phyloP scores from a whole-genome alignment of 805 yeast species.

The Candida caryicola region DNA sequence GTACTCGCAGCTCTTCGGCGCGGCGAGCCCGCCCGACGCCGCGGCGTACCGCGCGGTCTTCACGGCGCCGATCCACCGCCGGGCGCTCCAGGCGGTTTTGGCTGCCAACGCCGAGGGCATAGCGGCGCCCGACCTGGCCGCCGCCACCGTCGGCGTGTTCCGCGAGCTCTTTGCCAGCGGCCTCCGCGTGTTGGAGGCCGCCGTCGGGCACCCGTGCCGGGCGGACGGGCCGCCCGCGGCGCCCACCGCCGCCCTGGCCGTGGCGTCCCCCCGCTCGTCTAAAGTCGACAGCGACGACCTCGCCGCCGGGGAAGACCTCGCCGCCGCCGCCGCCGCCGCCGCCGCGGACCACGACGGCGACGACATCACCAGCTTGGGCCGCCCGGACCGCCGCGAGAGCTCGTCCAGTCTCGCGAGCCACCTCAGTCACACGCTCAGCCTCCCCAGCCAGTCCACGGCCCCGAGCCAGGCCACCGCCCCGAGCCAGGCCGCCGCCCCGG shows the following conservation, averaged over 20 bases:
- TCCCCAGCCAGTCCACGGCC: constrained; percentile 1
- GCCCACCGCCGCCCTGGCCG: background rate
- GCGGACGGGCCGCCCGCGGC: background rate
- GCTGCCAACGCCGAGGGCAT: constrained; percentile 19
- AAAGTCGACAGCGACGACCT: background rate
- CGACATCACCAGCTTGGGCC: constrained; percentile 17
- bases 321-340: background rate
- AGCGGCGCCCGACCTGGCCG: constrained; percentile 36
- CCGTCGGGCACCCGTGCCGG: constrained; percentile 14
- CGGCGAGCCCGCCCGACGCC: constrained; percentile 14
- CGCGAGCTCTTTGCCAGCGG: constrained; percentile 21
- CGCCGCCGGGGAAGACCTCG: constrained; percentile 2
- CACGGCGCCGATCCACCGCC: constrained; percentile 23
- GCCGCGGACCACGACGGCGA: constrained; percentile 19
- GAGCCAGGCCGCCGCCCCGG: too few species aligned
- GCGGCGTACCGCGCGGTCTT: constrained; percentile 21
- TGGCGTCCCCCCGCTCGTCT: background rate
- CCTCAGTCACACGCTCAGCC: background rate
- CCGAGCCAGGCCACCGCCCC: background rate
- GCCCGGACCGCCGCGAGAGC: constrained; percentile 1
- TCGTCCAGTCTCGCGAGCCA: constrained; percentile 2
- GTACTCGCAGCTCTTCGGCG: constrained; percentile 23
- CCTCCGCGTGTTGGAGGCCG: constrained; percentile 17
- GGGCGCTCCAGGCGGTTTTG: constrained; percentile 21
- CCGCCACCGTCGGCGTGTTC: constrained; percentile 9